A percentile compares a stretch with the other conserved stretches of the same genome.
Conservation (phyloP, 2,329 filamentous ascomycete genomes). For the Phaeosphaeriaceae sp. region DNA sequence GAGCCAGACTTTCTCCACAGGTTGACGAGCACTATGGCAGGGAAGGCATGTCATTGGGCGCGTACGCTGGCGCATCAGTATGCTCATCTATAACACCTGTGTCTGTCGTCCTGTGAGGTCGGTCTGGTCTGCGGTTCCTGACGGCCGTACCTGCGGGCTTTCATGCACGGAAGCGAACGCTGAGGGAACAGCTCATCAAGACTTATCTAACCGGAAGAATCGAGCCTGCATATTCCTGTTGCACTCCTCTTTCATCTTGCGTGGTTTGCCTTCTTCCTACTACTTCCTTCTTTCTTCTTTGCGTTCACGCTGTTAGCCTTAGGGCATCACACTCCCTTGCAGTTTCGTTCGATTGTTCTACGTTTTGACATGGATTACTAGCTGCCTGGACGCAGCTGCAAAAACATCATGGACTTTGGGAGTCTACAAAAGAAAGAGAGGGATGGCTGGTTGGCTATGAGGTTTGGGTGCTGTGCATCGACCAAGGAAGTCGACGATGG, state of each 20-base stretch:
- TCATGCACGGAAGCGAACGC: constrained; percentile 14
- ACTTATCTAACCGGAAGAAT: constrained; percentile 10
- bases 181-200: constrained; percentile 21
- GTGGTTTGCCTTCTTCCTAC: constrained; percentile 10
- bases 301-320: constrained; percentile 10
- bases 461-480: constrained; percentile 49
- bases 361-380: constrained; percentile 26
- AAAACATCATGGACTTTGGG: constrained; percentile 27
- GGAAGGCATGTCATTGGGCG: constrained; percentile 27
- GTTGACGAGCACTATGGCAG: constrained; percentile 23
- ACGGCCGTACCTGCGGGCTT: constrained; percentile 24
- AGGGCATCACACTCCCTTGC: constrained; percentile 13
- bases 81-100: constrained; percentile 28
- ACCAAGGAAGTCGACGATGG: constrained; percentile 36
- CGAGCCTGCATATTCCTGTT: constrained; percentile 7
- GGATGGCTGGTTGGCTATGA: constrained; percentile 45
- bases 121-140: constrained; percentile 29
- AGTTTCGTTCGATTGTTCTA: constrained; percentile 13
- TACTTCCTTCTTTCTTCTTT: constrained; percentile 17
- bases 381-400: constrained; percentile 37
- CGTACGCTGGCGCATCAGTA: constrained; percentile 14
- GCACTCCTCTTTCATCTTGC: constrained; percentile 7
- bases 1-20: constrained; percentile 21
- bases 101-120: constrained; percentile 25
- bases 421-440: constrained; percentile 23